Evolutionary conservation across 805 yeast species (phyloP).

Genomic region (Schizosaccharomyces pombe): DNA sequence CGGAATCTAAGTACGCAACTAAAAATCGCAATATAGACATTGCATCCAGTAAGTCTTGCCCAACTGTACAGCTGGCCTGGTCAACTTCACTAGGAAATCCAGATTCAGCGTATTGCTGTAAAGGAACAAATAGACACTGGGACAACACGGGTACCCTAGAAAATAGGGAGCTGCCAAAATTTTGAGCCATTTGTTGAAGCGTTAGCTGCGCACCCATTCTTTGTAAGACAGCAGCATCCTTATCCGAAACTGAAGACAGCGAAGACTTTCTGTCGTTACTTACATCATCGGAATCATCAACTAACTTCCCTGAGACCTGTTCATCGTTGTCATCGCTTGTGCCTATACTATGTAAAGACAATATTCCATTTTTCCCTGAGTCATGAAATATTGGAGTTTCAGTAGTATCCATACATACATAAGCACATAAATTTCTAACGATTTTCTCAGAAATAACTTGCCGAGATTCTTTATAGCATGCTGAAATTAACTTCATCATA

Average conservation of each 20-base stretch:
- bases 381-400: constrained; percentile 69
- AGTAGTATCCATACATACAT: constrained; percentile 80
- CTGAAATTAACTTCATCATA: constrained; percentile 37
- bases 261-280: constrained; percentile 31
- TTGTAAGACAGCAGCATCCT: constrained; percentile 13
- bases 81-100: constrained; percentile 15
- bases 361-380: background rate
- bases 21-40: constrained; percentile 60
- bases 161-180: constrained; percentile 34
- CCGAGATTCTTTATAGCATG: constrained; percentile 34
- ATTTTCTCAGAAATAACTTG: constrained; percentile 67
- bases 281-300: background rate
- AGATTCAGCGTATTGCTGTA: constrained; percentile 16
- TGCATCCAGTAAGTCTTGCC: constrained; percentile 68
- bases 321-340: background rate
- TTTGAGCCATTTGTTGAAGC: constrained; percentile 31
- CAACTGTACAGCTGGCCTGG: constrained; percentile 24
- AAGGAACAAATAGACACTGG: constrained; percentile 41
- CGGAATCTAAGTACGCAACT: constrained; percentile 32
- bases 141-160: constrained; percentile 40
- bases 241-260: constrained; percentile 14
- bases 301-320: background rate
- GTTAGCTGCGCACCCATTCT: constrained; percentile 65
- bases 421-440: constrained; percentile 72
- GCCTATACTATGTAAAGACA: background rate